These are phyloP conservation scores for Juglanconis sp. DNA, from an alignment of 2,329 filamentous ascomycete genomes.

Conservation along the genomic window DNA sequence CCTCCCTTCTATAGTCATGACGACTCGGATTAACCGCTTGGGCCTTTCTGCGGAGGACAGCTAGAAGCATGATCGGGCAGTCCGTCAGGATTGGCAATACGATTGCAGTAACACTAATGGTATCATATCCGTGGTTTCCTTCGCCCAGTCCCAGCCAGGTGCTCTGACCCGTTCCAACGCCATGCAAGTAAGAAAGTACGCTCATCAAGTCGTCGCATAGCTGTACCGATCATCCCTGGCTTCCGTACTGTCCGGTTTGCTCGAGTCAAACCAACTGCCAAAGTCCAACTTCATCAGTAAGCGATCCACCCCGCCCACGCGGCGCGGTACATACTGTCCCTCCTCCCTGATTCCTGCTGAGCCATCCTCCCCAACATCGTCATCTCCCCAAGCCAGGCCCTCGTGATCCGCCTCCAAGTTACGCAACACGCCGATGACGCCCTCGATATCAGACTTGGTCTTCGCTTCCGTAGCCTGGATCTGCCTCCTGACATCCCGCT, in stretches of 20 bases:
- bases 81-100: not conserved
- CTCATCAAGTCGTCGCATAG: not conserved
- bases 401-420: conserved; percentile 39
- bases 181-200: not conserved
- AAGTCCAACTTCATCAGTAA: conserved; percentile 89
- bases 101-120: not conserved
- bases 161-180: not conserved
- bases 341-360: conserved; percentile 34
- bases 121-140: not conserved
- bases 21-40: not conserved
- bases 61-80: not conserved
- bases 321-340: conserved; percentile 63
- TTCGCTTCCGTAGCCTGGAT: conserved; percentile 61
- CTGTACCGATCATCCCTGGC: not conserved
- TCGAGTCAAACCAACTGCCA: conserved; percentile 52
- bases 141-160: not conserved
- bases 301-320: conserved; percentile 76
- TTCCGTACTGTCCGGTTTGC: conserved; percentile 17
- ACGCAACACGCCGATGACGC: conserved; percentile 57
- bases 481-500: conserved; percentile 62
- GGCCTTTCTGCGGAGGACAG: not conserved
- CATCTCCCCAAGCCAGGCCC: conserved; percentile 35
- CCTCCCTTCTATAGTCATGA: not conserved
- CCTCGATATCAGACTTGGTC: conserved; percentile 66
- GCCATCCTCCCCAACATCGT: conserved; percentile 28